Percentiles rank a stretch among this genome's conserved stretches.
phyloP scores from a whole-genome alignment of 306 rosid species.

The Hylodesmum podocarpum region DNA sequence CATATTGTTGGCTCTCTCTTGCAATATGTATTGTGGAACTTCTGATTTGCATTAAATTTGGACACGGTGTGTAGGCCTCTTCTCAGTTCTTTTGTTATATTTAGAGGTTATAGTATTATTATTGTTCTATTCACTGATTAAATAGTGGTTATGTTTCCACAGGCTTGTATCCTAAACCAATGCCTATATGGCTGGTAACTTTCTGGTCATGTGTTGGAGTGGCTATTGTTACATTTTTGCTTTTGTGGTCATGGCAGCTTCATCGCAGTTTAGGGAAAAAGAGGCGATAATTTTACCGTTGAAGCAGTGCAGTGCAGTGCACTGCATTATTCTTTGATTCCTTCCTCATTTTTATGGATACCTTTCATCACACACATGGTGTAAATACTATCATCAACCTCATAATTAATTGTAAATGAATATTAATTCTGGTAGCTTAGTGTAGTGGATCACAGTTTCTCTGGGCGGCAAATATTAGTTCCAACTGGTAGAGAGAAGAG shows the following conservation, averaged over 20 bases:
- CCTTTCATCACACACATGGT: slow-evolving; percentile 39
- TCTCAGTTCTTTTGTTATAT: background rate
- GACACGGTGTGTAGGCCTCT: slow-evolving; percentile 60
- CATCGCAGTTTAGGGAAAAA: slow-evolving; percentile 66
- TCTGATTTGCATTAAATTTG: slow-evolving; percentile 96
- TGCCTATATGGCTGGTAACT: slow-evolving; percentile 83
- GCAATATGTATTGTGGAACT: slow-evolving; percentile 97
- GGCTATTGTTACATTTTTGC: slow-evolving; percentile 50
- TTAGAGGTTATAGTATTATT: background rate
- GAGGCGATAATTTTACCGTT: slow-evolving; percentile 51
- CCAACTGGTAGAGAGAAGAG: slow-evolving; percentile 39
- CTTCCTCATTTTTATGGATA: slow-evolving; percentile 48
- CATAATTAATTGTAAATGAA: slow-evolving; percentile 64
- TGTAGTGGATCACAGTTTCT: slow-evolving; percentile 55
- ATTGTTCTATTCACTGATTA: background rate
- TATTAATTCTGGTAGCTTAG: slow-evolving; percentile 45
- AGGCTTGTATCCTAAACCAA: slow-evolving; percentile 89
- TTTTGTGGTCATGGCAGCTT: slow-evolving; percentile 80
- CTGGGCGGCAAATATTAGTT: slow-evolving; percentile 43
- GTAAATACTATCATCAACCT: slow-evolving; percentile 65
- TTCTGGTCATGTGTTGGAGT: slow-evolving; percentile 70
- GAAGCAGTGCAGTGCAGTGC: slow-evolving; percentile 24
- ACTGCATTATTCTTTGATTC: slow-evolving; percentile 61
- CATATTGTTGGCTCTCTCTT: slow-evolving; percentile 97
- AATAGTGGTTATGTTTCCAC: slow-evolving; percentile 22